Base-by-base conservation (phyloP, 2,329 filamentous ascomycete species). In the Pestalotiopsis sp. region DNA sequence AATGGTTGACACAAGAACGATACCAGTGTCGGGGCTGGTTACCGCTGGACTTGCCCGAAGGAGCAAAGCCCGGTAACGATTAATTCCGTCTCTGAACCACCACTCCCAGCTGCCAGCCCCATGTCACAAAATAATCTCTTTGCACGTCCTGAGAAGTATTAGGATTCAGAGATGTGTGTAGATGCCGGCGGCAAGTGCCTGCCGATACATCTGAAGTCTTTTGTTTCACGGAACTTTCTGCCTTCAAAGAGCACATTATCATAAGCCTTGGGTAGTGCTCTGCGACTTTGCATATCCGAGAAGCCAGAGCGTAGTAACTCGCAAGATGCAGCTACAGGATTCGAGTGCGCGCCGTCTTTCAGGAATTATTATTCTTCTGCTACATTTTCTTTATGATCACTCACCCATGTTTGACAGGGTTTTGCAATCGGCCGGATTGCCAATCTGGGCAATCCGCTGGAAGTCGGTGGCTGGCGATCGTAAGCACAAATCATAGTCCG, bases 181-280 rank as follows among this genome's bases (percentile, higher is more conserved):
- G 12, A 38, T 62, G 59, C 59, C 59, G 59, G 59, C 59, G 59
- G 59, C 59, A 62, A 62, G 31, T 62, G 59, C 59, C 36, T 62
- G 59, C 59, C 56, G 56, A 25, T 59, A 59, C 20, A 13, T 59
- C 56, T 23, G 27, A 59, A 13, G 20, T 23, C 56, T 49, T 36
- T 49, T n/a, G 41, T 14, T 49, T 49, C n/a, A 49, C 13, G 14
- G 41, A 49, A 14, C 7, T 14, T 49, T 14, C 41, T 49, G 41
- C 41, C 41, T 49, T n/a, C 4, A 6, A 14, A 14, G 13, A n/a
- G 41, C 41, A n/a, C 14, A 14, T 49, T 17, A 36, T 9, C 6
- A 36, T 9, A 36, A 36, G 31, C 45, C 45, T 52, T 52, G 45
- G 11, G 45, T 13, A 52, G 20, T 52, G 45, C 14, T 17, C 20